These are phyloP conservation scores for Irpex sp. DNA, from an alignment of 1,284 basidiomycete species.

Conservation along the genomic window DNA sequence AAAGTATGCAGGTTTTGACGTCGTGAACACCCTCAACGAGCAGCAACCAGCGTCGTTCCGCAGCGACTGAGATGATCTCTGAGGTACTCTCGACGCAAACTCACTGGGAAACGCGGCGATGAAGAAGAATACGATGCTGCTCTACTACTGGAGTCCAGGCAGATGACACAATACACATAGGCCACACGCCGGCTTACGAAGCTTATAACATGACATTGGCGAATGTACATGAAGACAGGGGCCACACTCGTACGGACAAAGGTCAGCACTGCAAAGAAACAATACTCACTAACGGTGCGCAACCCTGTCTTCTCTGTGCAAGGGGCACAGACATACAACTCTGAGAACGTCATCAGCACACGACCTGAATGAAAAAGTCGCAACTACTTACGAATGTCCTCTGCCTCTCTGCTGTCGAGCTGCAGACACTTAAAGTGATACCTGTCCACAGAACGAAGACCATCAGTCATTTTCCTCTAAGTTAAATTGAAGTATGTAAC, in stretches of 20 bases:
- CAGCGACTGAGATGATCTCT: neutral
- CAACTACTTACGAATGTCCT: slow-evolving; percentile 66
- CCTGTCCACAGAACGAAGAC: slow-evolving; percentile 37
- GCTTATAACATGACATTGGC: slow-evolving; percentile 24
- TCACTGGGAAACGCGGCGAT: slow-evolving; percentile 11
- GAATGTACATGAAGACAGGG: slow-evolving; percentile 28
- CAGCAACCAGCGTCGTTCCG: neutral
- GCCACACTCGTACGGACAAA: slow-evolving; percentile 27
- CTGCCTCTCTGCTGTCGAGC: slow-evolving; percentile 57
- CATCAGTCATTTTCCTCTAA: slow-evolving; percentile 3
- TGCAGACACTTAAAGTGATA: slow-evolving; percentile 72
- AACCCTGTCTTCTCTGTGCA: slow-evolving; percentile 64
- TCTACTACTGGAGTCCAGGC: neutral
- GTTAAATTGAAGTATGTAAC: slow-evolving; percentile 20
- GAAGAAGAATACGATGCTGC: neutral
- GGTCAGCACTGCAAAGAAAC: slow-evolving; percentile 13
- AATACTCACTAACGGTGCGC: slow-evolving; percentile 76
- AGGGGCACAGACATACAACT: slow-evolving; percentile 65
- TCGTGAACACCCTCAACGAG: neutral
- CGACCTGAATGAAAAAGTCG: slow-evolving; percentile 3
- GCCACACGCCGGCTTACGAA: slow-evolving; percentile 6
- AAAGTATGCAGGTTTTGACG: neutral
- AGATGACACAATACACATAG: slow-evolving; percentile 8
- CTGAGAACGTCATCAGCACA: slow-evolving; percentile 31
- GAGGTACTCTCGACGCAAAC: slow-evolving; percentile 6